Evolutionary conservation across 1,284 basidiomycete species (phyloP), one percentile per base, ranked within the genome.

Genomic region (Ustilago shanxiensis): DNA sequence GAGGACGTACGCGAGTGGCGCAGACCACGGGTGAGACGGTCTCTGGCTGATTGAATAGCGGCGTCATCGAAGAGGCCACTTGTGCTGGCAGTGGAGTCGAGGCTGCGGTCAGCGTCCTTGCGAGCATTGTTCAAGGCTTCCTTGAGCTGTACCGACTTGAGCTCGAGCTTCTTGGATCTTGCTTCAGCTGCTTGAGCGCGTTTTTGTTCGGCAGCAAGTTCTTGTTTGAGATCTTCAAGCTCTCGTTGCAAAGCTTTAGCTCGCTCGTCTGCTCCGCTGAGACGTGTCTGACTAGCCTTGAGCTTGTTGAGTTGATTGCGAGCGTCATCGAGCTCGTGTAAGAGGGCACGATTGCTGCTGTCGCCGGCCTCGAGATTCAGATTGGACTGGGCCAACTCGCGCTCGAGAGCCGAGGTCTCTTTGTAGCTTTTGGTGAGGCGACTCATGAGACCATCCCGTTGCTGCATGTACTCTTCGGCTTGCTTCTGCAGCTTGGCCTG

Each of bases 301-400:
- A 95, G 86, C 47, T 91, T 90, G n/a, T 90, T 89, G 59, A 94
- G 89, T 41, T 90, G 89, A 24, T 88, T 88, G 67, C 91, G 90
- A n/a, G 91, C 90, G 59, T 93, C 92, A 62, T 94, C 91, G 29
- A 95, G 88, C 82, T 95, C 93, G 52, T 91, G 89, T 18, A 93
- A 86, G 11, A 93, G 87, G 8, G 90, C 89, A 81, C 93, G 92
- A 78, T 91, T 93, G 18, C 93, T 91, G 11, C 90, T 89, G 79
- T 96, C 94, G 4, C 91, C 89, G 31, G 94, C 89, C 86, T 96
- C 94, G 53, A 90, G 92, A 81, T 94, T 93, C 52, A 94, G 88
- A 22, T 93, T 88, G 22, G 93, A 91, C 86, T 94, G 92, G 1
- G 92, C 91, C 33, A 96, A 89, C 60, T 92, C 90, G 92, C 95